Base-by-base conservation (phyloP, 257 asterid genomes). In the Solanum appendiculatum region DNA sequence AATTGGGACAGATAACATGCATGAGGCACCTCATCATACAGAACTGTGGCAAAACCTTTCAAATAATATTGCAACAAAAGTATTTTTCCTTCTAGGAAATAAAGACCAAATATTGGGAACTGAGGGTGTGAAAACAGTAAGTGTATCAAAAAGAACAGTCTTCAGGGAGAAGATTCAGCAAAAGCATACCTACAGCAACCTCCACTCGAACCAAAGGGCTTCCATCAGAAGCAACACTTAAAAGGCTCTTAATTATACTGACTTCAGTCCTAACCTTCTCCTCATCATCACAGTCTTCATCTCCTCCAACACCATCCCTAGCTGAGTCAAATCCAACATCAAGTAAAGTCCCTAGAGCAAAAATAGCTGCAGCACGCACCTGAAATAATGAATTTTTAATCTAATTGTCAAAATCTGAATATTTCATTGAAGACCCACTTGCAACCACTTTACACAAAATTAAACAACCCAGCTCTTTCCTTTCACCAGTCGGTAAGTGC, bases 141-240 rank as follows among this genome's bases (percentile, higher is more conserved):
- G 68, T 31, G 68, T 48, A 81, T 48, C 44, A 46, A 80, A 29
- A 48, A 29, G 85, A 80, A 46, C 27, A 29, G 20, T 80, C 66
- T 29, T 48, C 85, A 80, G 85, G 64, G 37, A 46, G 68, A 80
- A 46, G 66, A 46, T 31, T 48, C 44, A 48, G 85, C 29, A 81
- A 48, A 51, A 36, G 87, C 98, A 86, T 94, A 97, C 99, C 99
- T 87, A 95, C 96, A 85, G 99, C 98, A 88, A 95, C 99, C 95
- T 97, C 99, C 25, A 98, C 98, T 56, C 99, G 97, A 58, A 97
- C 99, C 86, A 96, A 91, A 39, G 99, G 98, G 91, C 99, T 97
- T 88, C 99, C 99, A 88, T 97, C 99, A 83, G 98, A 94, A 88
- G 91, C 96, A 90, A 92, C 96, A 91, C 90, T 92, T 84, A 96